These are phyloP conservation scores for Candida quercuum DNA, from an alignment of 805 yeast genomes.

Conservation along the genomic window DNA sequence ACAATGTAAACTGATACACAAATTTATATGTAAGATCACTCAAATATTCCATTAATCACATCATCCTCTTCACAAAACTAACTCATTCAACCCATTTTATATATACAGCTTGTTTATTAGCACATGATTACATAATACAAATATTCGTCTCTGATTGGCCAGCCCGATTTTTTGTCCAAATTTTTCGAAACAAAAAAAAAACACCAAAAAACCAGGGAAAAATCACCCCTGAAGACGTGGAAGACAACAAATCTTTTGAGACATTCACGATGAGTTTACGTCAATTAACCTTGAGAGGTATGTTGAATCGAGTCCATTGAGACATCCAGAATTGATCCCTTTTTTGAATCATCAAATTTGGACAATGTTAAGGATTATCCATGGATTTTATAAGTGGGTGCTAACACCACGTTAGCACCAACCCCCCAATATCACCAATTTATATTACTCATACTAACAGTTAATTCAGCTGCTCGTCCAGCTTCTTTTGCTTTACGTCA, in stretches of 20 bases:
- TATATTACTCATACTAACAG: constrained; percentile 4
- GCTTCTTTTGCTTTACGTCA: constrained; percentile 29
- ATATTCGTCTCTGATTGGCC: not conserved
- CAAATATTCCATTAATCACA: too few relatives aligned
- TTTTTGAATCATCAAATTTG: not conserved
- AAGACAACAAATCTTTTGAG: not conserved
- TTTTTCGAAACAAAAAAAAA: constrained; percentile 1
- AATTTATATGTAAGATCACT: too few relatives aligned
- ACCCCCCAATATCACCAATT: too few relatives aligned
- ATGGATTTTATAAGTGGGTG: too few relatives aligned
- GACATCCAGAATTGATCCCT: not conserved
- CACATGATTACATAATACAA: constrained; percentile 1
- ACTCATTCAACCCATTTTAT: too few relatives aligned
- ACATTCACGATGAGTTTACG: constrained; percentile 18
- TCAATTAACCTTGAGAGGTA: constrained; percentile 26
- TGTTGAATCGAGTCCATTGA: constrained; percentile 6
- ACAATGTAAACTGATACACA: too few relatives aligned
- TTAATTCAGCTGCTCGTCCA: constrained; percentile 18
- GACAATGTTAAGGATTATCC: not conserved
- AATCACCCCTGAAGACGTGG: constrained; percentile 1
- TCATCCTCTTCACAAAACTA: too few relatives aligned
- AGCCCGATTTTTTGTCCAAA: too few relatives aligned
- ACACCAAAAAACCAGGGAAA: not conserved
- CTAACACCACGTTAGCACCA: too few relatives aligned
- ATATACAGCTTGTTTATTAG: too few relatives aligned